Conservation (phyloP, 1,139 yeast genomes). For the Nakaseomyces nivariensis region DNA sequence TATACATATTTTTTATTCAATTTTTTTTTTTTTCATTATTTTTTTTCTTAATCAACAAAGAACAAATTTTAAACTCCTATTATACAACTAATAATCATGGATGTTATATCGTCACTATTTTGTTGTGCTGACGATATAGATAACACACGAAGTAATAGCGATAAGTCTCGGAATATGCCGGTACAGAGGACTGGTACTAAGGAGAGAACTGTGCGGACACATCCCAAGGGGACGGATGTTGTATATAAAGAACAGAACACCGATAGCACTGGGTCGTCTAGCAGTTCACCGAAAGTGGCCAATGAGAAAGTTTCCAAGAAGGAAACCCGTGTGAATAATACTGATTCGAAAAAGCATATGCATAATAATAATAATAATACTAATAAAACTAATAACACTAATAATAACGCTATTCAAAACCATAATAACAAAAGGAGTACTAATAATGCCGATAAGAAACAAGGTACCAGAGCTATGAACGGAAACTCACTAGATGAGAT, state of each 20-base stretch:
- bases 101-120: slow-evolving; percentile 6
- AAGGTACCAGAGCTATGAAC: background rate
- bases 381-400: background rate
- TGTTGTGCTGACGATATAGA: slow-evolving; percentile 5
- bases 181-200: background rate
- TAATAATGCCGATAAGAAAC: background rate
- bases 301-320: background rate
- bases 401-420: background rate
- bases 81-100: background rate
- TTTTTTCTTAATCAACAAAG: too few relatives aligned
- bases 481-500: slow-evolving; percentile 1
- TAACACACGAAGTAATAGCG: background rate
- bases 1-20: too few relatives aligned
- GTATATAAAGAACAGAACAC: background rate
- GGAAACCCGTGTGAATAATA: background rate
- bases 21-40: too few relatives aligned
- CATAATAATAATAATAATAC: background rate
- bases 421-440: background rate
- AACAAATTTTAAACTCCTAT: too few relatives aligned
- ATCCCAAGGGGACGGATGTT: background rate
- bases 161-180: background rate
- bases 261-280: background rate
- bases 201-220: background rate
- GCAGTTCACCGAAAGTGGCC: background rate
- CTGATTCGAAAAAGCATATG: background rate